phyloP scores from a whole-genome alignment of 2,329 filamentous ascomycete genomes.

The Ophiosphaerella herpotricha region DNA sequence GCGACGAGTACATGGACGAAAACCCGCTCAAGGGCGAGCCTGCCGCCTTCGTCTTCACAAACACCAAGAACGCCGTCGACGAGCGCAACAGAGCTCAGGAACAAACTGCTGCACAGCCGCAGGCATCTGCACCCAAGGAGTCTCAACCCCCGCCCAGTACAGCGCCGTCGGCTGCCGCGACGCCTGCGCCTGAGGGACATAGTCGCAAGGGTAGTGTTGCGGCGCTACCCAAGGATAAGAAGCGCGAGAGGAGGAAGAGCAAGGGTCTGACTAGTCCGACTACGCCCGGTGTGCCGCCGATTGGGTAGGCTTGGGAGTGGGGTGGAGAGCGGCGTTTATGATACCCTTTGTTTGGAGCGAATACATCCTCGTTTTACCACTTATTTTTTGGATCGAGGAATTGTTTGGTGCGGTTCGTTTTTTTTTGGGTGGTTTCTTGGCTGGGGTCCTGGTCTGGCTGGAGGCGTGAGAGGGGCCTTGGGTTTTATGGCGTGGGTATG shows the following conservation, averaged over 20 bases:
- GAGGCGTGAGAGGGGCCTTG: no score
- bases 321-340: not conserved
- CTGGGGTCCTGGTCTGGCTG: no score
- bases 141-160: slow-evolving; percentile 25
- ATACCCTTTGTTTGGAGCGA: not conserved
- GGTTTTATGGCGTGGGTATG: no score
- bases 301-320: not conserved
- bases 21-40: slow-evolving; percentile 67
- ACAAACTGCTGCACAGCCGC: slow-evolving; percentile 18
- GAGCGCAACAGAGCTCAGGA: slow-evolving; percentile 47
- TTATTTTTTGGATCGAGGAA: no score
- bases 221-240: slow-evolving; percentile 31
- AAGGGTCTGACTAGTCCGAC: slow-evolving; percentile 42
- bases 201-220: slow-evolving; percentile 33
- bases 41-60: slow-evolving; percentile 63
- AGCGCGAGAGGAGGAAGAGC: slow-evolving; percentile 46
- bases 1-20: slow-evolving; percentile 67
- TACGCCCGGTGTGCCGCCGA: slow-evolving; percentile 26
- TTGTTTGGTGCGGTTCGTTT: no score
- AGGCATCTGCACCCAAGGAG: slow-evolving; percentile 20
- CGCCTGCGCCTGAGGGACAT: slow-evolving; percentile 24
- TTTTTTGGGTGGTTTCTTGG: no score
- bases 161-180: slow-evolving; percentile 34
- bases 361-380: no score
- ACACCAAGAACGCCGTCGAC: slow-evolving; percentile 49